Evolutionary conservation across 176 grass and related monocot species (phyloP), one percentile per base, ranked within the genome.

Genomic region (Themeda triandra): DNA sequence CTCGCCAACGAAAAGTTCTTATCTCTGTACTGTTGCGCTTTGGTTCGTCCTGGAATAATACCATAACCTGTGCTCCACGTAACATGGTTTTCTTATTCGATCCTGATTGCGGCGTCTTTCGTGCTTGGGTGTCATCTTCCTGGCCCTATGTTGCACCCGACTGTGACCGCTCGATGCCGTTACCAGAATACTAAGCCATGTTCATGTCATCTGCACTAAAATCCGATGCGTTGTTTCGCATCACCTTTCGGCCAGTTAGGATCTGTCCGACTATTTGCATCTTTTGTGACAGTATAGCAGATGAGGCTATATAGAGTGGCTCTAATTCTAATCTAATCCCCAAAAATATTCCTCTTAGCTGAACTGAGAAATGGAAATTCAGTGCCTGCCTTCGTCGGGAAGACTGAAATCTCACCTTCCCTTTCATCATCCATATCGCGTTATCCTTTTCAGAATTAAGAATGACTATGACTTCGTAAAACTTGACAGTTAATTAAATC

Each of bases 11-110:
- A n/a, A n/a, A n/a, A n/a, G n/a, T n/a, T n/a, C 13, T 84, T 65
- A 15, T 64, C 37, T 7, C 32, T 60, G 13, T 23, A 49, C 48
- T 37, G 2, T 18, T 30, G 10, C 23, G 62, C 46, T 24, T 37
- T 82, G 10, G 63, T 80, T 80, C 44, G 31, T 66, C 77, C 59
- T 75, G 45, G 70, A 75, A 75, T 81, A 44, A 73, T 73, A 56
- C 27, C 56, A 44, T 73, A 79, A 32, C 27, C 24, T 83, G 24
- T 54, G 66, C 67, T 2, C 35, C 75, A 75, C 23, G 68, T 35
- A 85, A 69, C 69, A 62, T 80, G 46, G 68, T 39, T 41, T 39
- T 5, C 79, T 59, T 66, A 73, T 56, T 82, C n/a, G 66, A 71
- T 6, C 4, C 13, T 48, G 13, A 46, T 46, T 46, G 45, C 17